Evolutionary conservation across 352 stramenopile genomes (phyloP).

Genomic region (Phytophthora sp.): DNA sequence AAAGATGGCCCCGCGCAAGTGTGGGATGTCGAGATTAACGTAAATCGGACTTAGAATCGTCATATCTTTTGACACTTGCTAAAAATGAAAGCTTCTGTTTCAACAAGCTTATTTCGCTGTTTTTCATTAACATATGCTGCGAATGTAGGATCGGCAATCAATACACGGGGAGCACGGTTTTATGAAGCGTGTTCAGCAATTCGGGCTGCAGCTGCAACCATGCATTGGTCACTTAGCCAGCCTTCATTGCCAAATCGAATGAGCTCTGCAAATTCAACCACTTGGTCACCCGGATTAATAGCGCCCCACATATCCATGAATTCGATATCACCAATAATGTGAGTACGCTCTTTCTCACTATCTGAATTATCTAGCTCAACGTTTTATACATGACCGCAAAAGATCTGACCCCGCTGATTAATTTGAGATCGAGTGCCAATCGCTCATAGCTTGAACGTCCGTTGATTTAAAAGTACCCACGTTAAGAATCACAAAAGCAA

Average conservation of each 20-base stretch:
- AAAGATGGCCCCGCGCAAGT: slow-evolving; percentile 7
- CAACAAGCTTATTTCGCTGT: background rate
- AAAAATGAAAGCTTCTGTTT: slow-evolving; percentile 9
- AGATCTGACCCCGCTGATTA: background rate
- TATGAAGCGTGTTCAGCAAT: background rate
- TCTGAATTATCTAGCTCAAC: background rate
- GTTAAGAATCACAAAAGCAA: background rate
- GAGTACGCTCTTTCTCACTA: background rate
- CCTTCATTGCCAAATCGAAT: slow-evolving; percentile 3
- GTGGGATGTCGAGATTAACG: background rate
- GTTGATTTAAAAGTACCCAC: background rate
- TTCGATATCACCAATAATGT: background rate
- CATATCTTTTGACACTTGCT: background rate
- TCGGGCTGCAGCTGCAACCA: background rate
- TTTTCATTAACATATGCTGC: background rate
- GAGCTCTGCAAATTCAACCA: background rate
- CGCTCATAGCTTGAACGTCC: background rate
- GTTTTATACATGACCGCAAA: background rate
- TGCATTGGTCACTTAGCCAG: slow-evolving; percentile 5
- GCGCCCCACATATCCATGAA: background rate
- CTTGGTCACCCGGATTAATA: background rate
- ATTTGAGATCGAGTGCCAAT: background rate
- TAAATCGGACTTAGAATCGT: background rate
- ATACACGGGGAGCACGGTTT: background rate
- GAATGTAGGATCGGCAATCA: background rate